A percentile compares a stretch with the other conserved stretches of the same genome.
Conservation (phyloP, 805 yeast genomes). For the Suhomyces sp. region DNA sequence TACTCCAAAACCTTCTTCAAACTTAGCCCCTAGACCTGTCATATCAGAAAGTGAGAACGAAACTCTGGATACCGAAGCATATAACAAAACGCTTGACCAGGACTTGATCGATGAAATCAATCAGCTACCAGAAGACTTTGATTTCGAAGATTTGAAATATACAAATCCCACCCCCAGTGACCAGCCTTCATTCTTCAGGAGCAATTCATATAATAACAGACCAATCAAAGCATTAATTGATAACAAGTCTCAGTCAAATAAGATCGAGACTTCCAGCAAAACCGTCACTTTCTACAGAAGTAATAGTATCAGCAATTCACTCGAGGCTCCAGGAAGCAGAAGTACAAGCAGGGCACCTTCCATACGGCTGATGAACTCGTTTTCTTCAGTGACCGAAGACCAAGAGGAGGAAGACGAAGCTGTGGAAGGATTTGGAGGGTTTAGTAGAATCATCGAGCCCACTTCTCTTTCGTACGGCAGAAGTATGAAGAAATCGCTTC, state of each 20-base stretch:
- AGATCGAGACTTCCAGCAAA: conserved; percentile 35
- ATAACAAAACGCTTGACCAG: conserved; percentile 24
- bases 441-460: not conserved
- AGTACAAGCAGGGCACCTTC: conserved; percentile 31
- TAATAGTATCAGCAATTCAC: conserved; percentile 17
- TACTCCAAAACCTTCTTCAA: not conserved
- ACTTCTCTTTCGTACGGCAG: not conserved
- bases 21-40: not conserved
- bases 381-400: conserved; percentile 19
- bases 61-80: conserved; percentile 5
- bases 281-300: conserved; percentile 43
- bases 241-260: conserved; percentile 24
- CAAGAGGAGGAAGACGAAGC: conserved; percentile 18
- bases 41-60: conserved; percentile 2
- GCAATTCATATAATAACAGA: conserved; percentile 39
- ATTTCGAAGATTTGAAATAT: conserved; percentile 29
- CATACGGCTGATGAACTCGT: conserved; percentile 26
- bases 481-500: not conserved
- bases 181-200: conserved; percentile 21
- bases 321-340: conserved; percentile 13
- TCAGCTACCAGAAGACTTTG: conserved; percentile 45
- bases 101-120: conserved; percentile 51
- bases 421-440: not conserved
- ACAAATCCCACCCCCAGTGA: not conserved
- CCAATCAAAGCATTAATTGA: conserved; percentile 30